phyloP scores from a whole-genome alignment of 176 grass and related monocot genomes.

The Triticum turgidum region DNA sequence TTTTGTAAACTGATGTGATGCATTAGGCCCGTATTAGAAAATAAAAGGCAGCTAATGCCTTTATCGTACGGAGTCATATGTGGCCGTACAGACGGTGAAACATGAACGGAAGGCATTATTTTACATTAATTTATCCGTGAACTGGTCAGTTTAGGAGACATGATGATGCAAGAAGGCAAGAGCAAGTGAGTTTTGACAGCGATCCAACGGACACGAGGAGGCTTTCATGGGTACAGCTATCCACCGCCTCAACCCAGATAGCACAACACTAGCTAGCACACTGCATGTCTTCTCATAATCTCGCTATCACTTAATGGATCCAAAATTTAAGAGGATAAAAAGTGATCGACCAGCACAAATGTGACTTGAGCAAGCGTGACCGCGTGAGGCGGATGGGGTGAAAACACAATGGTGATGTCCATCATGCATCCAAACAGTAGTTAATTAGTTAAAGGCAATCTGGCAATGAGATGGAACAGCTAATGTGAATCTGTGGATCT shows the following conservation, averaged over 20 bases:
- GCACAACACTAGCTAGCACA: too few relatives aligned
- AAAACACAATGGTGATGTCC: not conserved
- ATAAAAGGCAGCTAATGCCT: not conserved
- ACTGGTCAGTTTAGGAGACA: not conserved
- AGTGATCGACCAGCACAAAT: too few relatives aligned
- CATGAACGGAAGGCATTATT: not conserved
- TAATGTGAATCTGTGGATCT: not conserved
- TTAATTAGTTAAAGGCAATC: not conserved
- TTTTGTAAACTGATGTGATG: not conserved
- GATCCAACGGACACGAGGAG: not conserved
- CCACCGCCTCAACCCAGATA: too few relatives aligned
- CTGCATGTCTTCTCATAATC: too few relatives aligned
- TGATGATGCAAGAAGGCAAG: not conserved
- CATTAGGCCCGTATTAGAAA: not conserved
- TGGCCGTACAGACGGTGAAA: conserved; percentile 14
- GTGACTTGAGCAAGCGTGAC: not conserved
- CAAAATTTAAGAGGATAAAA: not conserved
- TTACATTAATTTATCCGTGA: not conserved
- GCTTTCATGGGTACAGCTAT: not conserved
- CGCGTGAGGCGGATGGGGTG: too few relatives aligned
- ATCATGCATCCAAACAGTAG: not conserved
- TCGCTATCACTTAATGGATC: not conserved
- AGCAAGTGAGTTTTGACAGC: not conserved
- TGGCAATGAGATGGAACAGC: not conserved
- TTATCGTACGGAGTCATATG: not conserved